A percentile compares a stretch with the other conserved stretches of the same genome.
Conservation (phyloP, 2,329 filamentous ascomycete species). For the Fusarium pseudograminearum region DNA sequence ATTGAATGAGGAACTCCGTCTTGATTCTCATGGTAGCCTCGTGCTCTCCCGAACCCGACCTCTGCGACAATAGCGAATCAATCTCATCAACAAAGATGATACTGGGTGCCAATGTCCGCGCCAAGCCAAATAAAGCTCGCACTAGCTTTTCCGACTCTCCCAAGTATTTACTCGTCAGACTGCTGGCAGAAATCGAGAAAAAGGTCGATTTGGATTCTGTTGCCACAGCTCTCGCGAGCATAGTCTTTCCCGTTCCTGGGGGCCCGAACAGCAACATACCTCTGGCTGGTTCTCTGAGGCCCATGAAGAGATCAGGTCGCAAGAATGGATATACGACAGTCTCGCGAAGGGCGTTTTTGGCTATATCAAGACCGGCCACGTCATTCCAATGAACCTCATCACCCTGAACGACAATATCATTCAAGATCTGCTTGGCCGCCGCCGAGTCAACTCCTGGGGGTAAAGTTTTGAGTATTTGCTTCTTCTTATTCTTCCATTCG, state of each 20-base stretch:
- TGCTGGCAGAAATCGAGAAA: slow-evolving; percentile 96
- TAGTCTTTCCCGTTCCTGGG: slow-evolving; percentile 98
- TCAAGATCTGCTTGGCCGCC: slow-evolving; percentile 91
- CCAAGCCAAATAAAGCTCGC: slow-evolving; percentile 88
- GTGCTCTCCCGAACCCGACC: slow-evolving; percentile 86
- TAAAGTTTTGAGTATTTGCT: slow-evolving; percentile 77
- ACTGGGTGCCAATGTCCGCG: slow-evolving; percentile 87
- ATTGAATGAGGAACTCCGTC: slow-evolving; percentile 97
- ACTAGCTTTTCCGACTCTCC: slow-evolving; percentile 98
- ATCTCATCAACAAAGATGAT: slow-evolving; percentile 99
- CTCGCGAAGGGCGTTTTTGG: slow-evolving; percentile 92
- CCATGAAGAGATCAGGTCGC: slow-evolving; percentile 94
- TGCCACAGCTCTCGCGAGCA: slow-evolving; percentile 91
- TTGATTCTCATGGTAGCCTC: slow-evolving; percentile 95
- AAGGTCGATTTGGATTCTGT: slow-evolving; percentile 96
- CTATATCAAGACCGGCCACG: slow-evolving; percentile 88
- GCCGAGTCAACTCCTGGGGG: slow-evolving; percentile 84
- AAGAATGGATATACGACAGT: slow-evolving; percentile 97
- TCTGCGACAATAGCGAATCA: slow-evolving; percentile 87
- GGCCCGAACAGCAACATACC: slow-evolving; percentile 98
- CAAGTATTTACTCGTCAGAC: slow-evolving; percentile 93
- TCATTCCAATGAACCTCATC: slow-evolving; percentile 97
- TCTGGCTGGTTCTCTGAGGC: slow-evolving; percentile 89
- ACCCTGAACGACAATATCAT: slow-evolving; percentile 93
- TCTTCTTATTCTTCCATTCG: slow-evolving; percentile 72